Percentiles rank a stretch among this genome's conserved stretches.
These are phyloP conservation scores for Carex myosuroides DNA, from an alignment of 176 grass and related monocot genomes.

Conservation along the genomic window DNA sequence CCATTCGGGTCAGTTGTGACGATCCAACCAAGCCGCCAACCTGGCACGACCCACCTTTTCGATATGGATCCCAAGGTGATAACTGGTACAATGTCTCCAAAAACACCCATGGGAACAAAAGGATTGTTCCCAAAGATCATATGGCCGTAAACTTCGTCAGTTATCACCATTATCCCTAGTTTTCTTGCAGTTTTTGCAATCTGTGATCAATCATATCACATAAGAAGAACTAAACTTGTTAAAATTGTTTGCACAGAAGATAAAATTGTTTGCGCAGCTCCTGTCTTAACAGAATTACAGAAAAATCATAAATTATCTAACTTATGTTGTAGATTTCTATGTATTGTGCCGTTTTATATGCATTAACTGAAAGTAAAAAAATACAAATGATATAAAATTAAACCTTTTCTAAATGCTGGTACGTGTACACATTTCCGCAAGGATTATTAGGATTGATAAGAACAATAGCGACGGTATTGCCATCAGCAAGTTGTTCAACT, in stretches of 20 bases:
- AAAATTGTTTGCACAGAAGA: not conserved
- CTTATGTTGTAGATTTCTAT: not conserved
- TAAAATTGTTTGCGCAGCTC: too few species aligned
- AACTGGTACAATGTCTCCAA: conserved; percentile 47
- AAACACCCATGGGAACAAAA: conserved; percentile 59
- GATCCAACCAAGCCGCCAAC: conserved; percentile 81
- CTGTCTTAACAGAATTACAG: too few species aligned
- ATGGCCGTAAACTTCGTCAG: conserved; percentile 68
- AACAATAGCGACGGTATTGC: conserved; percentile 60
- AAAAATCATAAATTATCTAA: not conserved
- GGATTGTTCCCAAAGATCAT: conserved; percentile 49
- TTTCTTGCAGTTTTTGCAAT: conserved; percentile 51
- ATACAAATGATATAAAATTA: not conserved
- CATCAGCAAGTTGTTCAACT: conserved; percentile 49
- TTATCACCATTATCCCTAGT: conserved; percentile 57
- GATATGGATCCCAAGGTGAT: conserved; percentile 67
- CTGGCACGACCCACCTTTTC: conserved; percentile 67
- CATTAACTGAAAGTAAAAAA: not conserved
- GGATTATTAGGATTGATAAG: conserved; percentile 63
- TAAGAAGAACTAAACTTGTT: not conserved
- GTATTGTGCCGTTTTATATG: not conserved
- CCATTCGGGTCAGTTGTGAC: conserved; percentile 47
- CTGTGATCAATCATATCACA: conserved; percentile 3
- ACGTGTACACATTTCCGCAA: conserved; percentile 54
- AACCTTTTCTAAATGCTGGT: conserved; percentile 50